These are phyloP conservation scores for Candida caryicola DNA, from an alignment of 805 yeast species.

Conservation along the genomic window DNA sequence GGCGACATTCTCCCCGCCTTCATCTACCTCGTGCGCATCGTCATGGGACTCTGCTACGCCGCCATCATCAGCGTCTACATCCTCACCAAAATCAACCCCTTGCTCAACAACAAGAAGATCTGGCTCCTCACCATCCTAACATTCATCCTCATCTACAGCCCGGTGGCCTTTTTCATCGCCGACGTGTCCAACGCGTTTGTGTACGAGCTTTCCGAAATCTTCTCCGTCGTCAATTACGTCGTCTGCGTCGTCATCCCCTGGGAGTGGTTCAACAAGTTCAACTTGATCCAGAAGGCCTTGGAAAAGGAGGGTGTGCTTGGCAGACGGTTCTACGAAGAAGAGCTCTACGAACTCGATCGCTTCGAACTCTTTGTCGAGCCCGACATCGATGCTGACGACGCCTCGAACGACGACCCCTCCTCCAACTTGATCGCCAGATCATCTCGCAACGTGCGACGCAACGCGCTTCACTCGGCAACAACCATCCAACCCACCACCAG, in stretches of 20 bases:
- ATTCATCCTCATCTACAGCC: constrained; percentile 52
- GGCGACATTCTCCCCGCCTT: constrained; percentile 68
- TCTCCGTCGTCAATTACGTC: constrained; percentile 69
- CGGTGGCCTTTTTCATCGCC: constrained; percentile 69
- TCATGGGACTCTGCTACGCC: constrained; percentile 66
- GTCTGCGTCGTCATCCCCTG: constrained; percentile 72
- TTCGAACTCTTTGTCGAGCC: constrained; percentile 40
- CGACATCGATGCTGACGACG: constrained; percentile 17
- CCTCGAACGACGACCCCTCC: constrained; percentile 5
- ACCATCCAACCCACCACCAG: neutral
- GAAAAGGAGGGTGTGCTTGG: constrained; percentile 76
- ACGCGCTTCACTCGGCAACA: neutral
- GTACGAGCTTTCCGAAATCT: constrained; percentile 68
- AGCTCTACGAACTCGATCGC: constrained; percentile 41
- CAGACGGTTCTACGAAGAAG: constrained; percentile 71
- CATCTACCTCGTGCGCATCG: constrained; percentile 68
- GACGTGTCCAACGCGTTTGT: constrained; percentile 77
- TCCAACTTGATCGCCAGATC: neutral
- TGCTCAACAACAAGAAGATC: constrained; percentile 47
- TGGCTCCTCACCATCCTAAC: constrained; percentile 57
- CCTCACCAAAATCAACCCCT: constrained; percentile 48
- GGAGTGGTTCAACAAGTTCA: constrained; percentile 79
- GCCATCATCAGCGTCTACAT: constrained; percentile 58
- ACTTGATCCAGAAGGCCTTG: constrained; percentile 51
- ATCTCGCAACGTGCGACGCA: neutral